Conservation (phyloP, 192 early-diverging fungal species). For the Coemansia sp. region DNA sequence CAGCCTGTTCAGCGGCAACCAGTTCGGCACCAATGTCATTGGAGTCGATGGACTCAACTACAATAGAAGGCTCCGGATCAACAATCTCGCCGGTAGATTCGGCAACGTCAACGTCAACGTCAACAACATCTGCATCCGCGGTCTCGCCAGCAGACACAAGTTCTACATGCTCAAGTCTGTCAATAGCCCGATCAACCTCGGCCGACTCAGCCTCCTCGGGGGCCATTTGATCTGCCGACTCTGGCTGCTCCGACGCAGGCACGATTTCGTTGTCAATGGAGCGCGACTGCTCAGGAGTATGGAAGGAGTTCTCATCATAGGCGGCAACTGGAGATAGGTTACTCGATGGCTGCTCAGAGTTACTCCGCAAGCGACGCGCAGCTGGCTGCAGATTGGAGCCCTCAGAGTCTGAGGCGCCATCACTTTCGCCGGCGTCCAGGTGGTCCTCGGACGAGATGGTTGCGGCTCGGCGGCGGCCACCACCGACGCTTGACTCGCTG, state of each 20-base stretch:
- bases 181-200: background rate
- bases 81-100: slow-evolving; percentile 2
- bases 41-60: background rate
- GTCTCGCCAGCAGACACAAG: background rate
- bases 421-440: slow-evolving; percentile 2
- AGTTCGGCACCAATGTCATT: background rate
- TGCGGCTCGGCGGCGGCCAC: slow-evolving; percentile 17
- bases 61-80: background rate
- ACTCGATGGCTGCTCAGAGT: background rate
- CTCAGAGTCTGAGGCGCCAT: background rate
- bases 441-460: slow-evolving; percentile 13
- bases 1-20: background rate
- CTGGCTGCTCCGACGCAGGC: background rate
- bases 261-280: background rate
- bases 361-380: slow-evolving; percentile 3
- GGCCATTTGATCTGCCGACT: background rate
- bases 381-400: background rate
- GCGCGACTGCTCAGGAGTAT: background rate
- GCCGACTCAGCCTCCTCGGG: background rate
- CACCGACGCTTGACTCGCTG: background rate
- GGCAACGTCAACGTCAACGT: background rate
- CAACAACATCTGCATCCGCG: background rate
- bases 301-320: background rate
- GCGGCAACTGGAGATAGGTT: background rate
- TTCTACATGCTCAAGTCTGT: background rate